Evolutionary conservation across 148 eudicot species (phyloP).

Genomic region (Vaccinium vitisidaea): DNA sequence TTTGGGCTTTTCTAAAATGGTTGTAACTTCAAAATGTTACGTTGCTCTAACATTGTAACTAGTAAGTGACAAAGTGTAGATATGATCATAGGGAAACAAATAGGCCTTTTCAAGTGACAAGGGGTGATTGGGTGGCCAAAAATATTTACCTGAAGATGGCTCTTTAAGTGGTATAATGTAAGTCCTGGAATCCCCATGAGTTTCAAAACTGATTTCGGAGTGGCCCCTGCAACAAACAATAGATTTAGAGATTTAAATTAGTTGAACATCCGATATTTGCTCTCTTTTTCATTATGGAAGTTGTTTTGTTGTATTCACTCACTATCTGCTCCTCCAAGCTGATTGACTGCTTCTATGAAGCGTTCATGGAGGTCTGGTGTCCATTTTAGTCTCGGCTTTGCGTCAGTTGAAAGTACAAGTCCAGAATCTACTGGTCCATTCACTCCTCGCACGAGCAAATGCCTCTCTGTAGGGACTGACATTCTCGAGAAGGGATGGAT

Average conservation of each 20-base stretch:
- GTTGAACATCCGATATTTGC: conserved; percentile 6
- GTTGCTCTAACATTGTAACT: neutral
- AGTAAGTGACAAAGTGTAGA: neutral
- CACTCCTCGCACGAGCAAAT: conserved; percentile 69
- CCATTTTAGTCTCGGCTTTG: conserved; percentile 94
- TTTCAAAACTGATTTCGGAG: conserved; percentile 90
- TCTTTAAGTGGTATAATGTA: conserved; percentile 88
- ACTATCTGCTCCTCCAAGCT: conserved; percentile 98
- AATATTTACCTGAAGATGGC: conserved; percentile 86
- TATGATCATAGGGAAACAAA: neutral
- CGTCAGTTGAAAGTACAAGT: conserved; percentile 88
- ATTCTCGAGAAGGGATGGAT: conserved; percentile 53
- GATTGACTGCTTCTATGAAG: conserved; percentile 85
- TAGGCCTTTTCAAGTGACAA: neutral
- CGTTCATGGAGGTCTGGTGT: conserved; percentile 87
- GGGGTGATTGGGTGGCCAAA: neutral
- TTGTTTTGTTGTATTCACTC: conserved; percentile 24
- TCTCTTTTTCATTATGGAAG: neutral
- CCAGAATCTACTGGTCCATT: conserved; percentile 63
- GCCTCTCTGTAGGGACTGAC: conserved; percentile 62
- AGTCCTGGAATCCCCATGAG: conserved; percentile 93
- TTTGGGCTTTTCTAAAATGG: conserved; percentile 2
- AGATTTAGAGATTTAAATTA: conserved; percentile 12
- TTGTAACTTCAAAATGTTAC: neutral
- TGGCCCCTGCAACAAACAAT: conserved; percentile 66